Percentiles rank a stretch among this genome's conserved stretches.
Evolutionary conservation across 2,329 filamentous ascomycete genomes (phyloP).

Genomic region (Keithomyces neogunnii): DNA sequence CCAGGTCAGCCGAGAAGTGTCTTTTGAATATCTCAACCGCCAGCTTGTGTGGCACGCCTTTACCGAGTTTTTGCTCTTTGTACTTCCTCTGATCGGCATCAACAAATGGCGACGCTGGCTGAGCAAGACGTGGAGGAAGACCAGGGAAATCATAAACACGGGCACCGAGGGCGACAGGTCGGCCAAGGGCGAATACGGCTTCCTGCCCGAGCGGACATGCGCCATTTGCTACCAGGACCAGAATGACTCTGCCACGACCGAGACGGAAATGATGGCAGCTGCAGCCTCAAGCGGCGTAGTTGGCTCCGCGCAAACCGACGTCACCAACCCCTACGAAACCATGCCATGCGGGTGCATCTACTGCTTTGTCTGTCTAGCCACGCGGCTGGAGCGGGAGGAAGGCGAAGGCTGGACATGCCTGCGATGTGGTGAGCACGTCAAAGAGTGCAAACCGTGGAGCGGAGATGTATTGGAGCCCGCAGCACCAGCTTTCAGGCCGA

Average conservation of each 20-base stretch:
- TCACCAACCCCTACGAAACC: constrained; percentile 93
- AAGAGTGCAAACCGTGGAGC: constrained; percentile 82
- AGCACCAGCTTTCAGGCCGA: constrained; percentile 30
- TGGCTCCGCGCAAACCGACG: constrained; percentile 82
- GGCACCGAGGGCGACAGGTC: constrained; percentile 37
- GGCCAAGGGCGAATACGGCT: constrained; percentile 65
- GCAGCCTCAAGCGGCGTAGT: constrained; percentile 68
- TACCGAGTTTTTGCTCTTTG: constrained; percentile 94
- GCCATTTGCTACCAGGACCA: constrained; percentile 96
- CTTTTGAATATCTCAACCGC: constrained; percentile 94
- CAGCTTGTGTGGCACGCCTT: constrained; percentile 99
- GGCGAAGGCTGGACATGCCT: constrained; percentile 91
- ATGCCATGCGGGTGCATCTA: constrained; percentile 87
- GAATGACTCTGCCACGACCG: constrained; percentile 61
- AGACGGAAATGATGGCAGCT: constrained; percentile 67
- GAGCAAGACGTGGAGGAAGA: constrained; percentile 75
- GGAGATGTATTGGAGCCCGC: constrained; percentile 71
- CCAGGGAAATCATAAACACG: constrained; percentile 54
- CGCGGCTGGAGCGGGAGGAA: constrained; percentile 82
- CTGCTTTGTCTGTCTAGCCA: constrained; percentile 92
- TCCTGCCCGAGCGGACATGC: constrained; percentile 87
- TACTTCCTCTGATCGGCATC: constrained; percentile 93
- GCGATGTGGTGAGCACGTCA: constrained; percentile 75
- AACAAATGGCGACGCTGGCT: constrained; percentile 88
- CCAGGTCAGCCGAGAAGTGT: constrained; percentile 84